These are phyloP conservation scores for Candida chilensis DNA, from an alignment of 805 yeast genomes.

Conservation along the genomic window DNA sequence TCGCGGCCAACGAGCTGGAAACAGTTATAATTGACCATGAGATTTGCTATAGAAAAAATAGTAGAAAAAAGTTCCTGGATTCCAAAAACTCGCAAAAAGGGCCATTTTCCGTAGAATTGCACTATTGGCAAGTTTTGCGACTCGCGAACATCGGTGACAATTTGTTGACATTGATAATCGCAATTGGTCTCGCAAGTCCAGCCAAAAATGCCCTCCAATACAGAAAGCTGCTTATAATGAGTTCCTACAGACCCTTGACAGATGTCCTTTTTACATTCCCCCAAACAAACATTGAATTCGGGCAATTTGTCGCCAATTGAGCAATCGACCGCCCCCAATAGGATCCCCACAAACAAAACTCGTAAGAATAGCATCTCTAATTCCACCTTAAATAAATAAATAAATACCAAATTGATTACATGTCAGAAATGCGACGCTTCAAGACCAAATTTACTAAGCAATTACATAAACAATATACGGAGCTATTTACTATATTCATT, in stretches of 20 bases:
- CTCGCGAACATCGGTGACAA: constrained; percentile 50
- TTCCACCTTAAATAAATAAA: no score
- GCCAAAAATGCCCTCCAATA: constrained; percentile 36
- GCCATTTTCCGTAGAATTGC: constrained; percentile 99
- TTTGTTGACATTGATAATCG: constrained; percentile 87
- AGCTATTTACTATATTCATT: no score
- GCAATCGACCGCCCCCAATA: constrained; percentile 18
- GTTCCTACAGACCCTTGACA: no score
- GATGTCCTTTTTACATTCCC: constrained; percentile 35
- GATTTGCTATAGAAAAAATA: constrained; percentile 66
- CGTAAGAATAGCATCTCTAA: no score
- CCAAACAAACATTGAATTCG: constrained; percentile 46
- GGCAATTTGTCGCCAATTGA: constrained; percentile 58
- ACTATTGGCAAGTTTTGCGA: constrained; percentile 40
- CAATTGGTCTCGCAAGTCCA: constrained; percentile 82
- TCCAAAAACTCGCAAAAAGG: constrained; percentile 70
- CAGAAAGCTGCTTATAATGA: no score
- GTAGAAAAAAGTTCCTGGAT: constrained; percentile 81
- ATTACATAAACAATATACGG: no score
- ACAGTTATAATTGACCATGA: constrained; percentile 53
- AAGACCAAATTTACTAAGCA: no score
- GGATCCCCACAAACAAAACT: no score
- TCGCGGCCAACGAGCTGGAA: constrained; percentile 20
- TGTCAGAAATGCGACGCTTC: no score
- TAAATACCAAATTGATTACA: no score